A percentile compares a stretch with the other conserved stretches of the same genome.
phyloP scores from a whole-genome alignment of 73 alveolate genomes.

The Paramecium caudatum region DNA sequence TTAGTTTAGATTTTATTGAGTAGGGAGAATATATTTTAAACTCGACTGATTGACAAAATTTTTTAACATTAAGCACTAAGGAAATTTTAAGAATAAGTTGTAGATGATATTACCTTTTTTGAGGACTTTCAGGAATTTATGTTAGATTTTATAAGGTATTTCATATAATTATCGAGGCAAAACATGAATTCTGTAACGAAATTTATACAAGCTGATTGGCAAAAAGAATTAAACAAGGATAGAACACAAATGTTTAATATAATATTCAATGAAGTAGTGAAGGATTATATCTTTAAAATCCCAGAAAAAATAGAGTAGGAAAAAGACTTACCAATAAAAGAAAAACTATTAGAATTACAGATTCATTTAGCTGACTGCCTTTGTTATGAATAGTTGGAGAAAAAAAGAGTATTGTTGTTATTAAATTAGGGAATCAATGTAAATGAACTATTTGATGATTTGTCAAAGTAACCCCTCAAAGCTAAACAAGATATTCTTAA shows the following conservation, averaged over 20 bases:
- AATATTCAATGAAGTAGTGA: constrained; percentile 29
- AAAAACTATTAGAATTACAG: background rate
- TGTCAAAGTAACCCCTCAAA: constrained; percentile 2
- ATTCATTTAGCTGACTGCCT: constrained; percentile 25
- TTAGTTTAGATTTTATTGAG: background rate
- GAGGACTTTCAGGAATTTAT: background rate
- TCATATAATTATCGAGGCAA: too few species aligned
- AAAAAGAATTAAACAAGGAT: background rate
- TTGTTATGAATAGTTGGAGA: background rate
- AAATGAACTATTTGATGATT: background rate
- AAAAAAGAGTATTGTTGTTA: background rate
- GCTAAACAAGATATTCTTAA: background rate
- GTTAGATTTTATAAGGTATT: too few species aligned
- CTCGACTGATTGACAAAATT: background rate
- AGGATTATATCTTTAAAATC: background rate
- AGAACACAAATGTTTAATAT: background rate
- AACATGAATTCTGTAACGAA: too few species aligned
- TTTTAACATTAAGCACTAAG: background rate
- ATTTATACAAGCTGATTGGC: background rate
- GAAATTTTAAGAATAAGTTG: background rate
- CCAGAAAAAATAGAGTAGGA: background rate
- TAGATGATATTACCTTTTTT: background rate
- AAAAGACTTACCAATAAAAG: background rate
- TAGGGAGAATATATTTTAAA: background rate
- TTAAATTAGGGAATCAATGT: background rate